Evolutionary conservation across 345 rosid genomes (phyloP).

Genomic region (Balakata baccata): DNA sequence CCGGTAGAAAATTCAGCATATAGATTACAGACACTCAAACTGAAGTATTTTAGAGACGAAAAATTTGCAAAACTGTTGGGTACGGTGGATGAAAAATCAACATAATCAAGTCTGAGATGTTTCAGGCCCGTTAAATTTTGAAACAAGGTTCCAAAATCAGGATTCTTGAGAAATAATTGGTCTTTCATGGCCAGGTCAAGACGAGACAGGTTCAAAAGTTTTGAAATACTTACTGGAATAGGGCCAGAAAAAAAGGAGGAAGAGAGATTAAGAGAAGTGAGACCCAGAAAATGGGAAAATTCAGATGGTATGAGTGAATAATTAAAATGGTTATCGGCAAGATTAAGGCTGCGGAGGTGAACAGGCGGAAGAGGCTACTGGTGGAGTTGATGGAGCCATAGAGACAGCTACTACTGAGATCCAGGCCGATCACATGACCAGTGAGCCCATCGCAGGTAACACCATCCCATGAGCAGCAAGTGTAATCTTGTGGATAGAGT

Average conservation of each 20-base stretch:
- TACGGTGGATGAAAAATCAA: neutral
- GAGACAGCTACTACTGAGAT: neutral
- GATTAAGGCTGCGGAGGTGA: neutral
- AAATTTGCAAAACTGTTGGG: neutral
- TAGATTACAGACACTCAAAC: neutral
- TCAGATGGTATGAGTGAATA: neutral
- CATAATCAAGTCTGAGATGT: neutral
- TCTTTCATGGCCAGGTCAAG: neutral
- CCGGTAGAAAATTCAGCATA: conserved; percentile 10
- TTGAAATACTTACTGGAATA: neutral
- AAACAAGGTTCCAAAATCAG: neutral
- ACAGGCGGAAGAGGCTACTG: neutral
- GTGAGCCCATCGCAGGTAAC: neutral
- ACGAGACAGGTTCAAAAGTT: neutral
- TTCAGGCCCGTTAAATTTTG: neutral
- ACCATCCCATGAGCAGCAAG: conserved; percentile 8
- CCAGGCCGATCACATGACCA: neutral
- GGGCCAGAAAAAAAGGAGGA: neutral
- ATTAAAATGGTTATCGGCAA: conserved; percentile 4
- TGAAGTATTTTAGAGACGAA: neutral
- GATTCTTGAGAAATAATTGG: neutral
- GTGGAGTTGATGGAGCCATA: neutral
- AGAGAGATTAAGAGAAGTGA: conserved; percentile 8
- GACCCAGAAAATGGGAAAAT: neutral
- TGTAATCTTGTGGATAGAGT: neutral